A percentile compares a stretch with the other conserved stretches of the same genome.
phyloP scores from a whole-genome alignment of 139 green algal species.

The Closterium sp. region DNA sequence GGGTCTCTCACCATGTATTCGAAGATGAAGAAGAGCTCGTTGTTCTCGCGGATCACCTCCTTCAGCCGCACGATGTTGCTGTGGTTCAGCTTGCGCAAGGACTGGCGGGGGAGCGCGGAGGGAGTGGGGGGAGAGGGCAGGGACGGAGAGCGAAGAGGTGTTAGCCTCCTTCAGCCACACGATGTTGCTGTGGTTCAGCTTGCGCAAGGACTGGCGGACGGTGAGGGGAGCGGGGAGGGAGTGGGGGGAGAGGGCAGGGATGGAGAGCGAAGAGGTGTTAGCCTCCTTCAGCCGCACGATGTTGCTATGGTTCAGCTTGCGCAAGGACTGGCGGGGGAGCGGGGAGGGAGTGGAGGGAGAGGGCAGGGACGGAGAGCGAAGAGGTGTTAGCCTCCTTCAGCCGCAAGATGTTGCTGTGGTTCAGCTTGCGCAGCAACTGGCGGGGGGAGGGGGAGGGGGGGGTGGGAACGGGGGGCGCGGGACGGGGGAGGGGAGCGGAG shows the following conservation, averaged over 20 bases:
- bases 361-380: too few species aligned
- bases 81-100: too few species aligned
- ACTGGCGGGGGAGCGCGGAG: too few species aligned
- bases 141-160: too few species aligned
- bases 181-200: constrained; percentile 88
- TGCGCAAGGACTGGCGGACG: constrained; percentile 68
- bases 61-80: not conserved
- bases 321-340: constrained; percentile 60
- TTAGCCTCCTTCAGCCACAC: constrained; percentile 97
- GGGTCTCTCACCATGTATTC: not conserved
- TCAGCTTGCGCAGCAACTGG: constrained; percentile 58
- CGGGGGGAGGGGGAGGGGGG: too few species aligned
- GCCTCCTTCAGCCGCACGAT: constrained; percentile 95
- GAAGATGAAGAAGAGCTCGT: constrained; percentile 9
- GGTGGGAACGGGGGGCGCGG: too few species aligned
- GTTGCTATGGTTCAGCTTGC: constrained; percentile 88
- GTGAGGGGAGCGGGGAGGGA: not conserved
- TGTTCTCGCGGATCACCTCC: constrained; percentile 86
- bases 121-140: too few species aligned
- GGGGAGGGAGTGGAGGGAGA: too few species aligned
- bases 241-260: too few species aligned
- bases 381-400: constrained; percentile 84
- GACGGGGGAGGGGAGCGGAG: too few species aligned
- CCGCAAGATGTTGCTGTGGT: constrained; percentile 89
- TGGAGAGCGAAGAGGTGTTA: too few species aligned